Percentiles rank a stretch among this genome's conserved stretches.
phyloP scores from a whole-genome alignment of 2,329 filamentous ascomycete genomes.

The Davidsoniella australis region DNA sequence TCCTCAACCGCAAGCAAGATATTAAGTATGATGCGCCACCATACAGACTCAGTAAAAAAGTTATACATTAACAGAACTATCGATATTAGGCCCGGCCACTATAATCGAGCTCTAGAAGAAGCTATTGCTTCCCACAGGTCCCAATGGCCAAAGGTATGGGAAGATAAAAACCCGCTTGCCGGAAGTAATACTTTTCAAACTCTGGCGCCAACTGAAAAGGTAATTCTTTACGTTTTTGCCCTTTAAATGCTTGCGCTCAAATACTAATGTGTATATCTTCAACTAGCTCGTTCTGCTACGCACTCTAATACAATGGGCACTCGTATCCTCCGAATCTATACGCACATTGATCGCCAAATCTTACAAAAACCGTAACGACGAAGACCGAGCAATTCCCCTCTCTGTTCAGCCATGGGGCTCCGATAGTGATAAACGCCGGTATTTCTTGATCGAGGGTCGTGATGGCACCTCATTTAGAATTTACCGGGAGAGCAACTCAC shows the following conservation, averaged over 20 bases:
- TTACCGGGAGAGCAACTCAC: slow-evolving; percentile 82
- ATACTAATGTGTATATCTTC: background rate
- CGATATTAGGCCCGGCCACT: slow-evolving; percentile 62
- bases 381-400: slow-evolving; percentile 65
- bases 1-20: slow-evolving; percentile 95
- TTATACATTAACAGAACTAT: background rate
- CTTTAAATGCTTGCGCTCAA: background rate
- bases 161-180: slow-evolving; percentile 63
- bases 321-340: slow-evolving; percentile 73
- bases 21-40: slow-evolving; percentile 57
- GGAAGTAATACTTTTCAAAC: slow-evolving; percentile 65
- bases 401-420: slow-evolving; percentile 83
- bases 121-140: slow-evolving; percentile 67
- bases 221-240: slow-evolving; percentile 25
- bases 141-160: slow-evolving; percentile 81
- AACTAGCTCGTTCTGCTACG: slow-evolving; percentile 66
- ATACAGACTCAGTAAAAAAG: background rate
- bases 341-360: slow-evolving; percentile 68
- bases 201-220: slow-evolving; percentile 67
- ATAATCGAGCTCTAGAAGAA: slow-evolving; percentile 84
- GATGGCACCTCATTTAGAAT: slow-evolving; percentile 90
- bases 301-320: slow-evolving; percentile 71
- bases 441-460: slow-evolving; percentile 83
- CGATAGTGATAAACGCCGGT: slow-evolving; percentile 79
- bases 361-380: slow-evolving; percentile 74